A percentile compares a stretch with the other conserved stretches of the same genome.
These are phyloP conservation scores for Miscanthus sacchariflorus DNA, from an alignment of 202 grass and related monocot genomes.

Conservation along the genomic window DNA sequence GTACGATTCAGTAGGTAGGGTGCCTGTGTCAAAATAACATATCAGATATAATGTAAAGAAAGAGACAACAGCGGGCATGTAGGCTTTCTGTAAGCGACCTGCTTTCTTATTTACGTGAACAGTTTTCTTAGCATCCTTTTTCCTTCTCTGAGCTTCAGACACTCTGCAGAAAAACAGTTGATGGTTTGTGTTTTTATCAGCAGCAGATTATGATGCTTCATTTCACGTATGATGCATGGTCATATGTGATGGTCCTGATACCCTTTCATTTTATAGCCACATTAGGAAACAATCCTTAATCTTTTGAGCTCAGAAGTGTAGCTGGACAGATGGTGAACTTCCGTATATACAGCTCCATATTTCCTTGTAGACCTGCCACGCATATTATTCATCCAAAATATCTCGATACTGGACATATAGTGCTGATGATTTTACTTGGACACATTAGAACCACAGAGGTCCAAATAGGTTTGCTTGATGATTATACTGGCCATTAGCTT, in stretches of 20 bases:
- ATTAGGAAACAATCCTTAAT: not conserved
- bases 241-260: not conserved
- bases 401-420: too few species aligned
- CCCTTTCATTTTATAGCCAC: not conserved
- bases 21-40: conserved; percentile 27
- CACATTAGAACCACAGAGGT: not conserved
- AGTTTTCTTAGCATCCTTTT: not conserved
- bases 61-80: not conserved
- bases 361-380: not conserved
- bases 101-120: not conserved
- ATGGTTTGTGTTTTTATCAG: not conserved
- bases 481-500: not conserved
- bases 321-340: not conserved
- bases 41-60: conserved; percentile 4
- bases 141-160: conserved; percentile 30
- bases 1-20: conserved; percentile 18
- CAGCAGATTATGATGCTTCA: not conserved
- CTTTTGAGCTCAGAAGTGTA: not conserved
- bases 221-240: not conserved
- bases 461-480: conserved; percentile 9
- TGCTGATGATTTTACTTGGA: not conserved
- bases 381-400: not conserved
- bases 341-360: not conserved
- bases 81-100: not conserved
- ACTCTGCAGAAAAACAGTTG: not conserved